phyloP scores from a whole-genome alignment of 306 rosid genomes.

The Cercis canadensis region DNA sequence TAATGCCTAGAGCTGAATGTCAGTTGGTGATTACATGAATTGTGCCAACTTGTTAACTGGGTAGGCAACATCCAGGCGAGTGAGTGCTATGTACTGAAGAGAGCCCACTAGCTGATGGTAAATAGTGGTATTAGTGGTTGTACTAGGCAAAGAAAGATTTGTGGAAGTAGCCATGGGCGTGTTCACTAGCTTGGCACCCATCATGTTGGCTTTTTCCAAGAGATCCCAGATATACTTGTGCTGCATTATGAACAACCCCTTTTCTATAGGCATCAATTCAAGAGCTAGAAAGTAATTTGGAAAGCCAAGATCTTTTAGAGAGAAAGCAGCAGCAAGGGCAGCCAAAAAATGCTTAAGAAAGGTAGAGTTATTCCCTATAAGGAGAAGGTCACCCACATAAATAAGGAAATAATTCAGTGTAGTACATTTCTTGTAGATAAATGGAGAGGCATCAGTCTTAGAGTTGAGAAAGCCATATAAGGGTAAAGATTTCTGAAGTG shows the following conservation, averaged over 20 bases:
- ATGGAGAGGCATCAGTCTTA: neutral
- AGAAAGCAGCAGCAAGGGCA: neutral
- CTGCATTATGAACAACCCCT: no score
- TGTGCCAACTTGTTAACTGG: neutral
- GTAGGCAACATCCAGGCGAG: neutral
- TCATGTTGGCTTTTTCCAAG: neutral
- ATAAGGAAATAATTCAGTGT: neutral
- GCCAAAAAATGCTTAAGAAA: neutral
- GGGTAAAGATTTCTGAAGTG: no score
- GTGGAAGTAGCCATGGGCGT: neutral
- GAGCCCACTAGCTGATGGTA: neutral
- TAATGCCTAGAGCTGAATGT: no score
- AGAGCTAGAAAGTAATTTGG: neutral
- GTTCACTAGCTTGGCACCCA: neutral
- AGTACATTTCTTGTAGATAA: neutral
- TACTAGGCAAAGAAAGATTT: neutral
- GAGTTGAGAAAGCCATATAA: neutral
- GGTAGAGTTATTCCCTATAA: neutral
- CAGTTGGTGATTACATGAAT: neutral
- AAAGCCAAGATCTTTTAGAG: neutral
- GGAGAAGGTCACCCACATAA: neutral
- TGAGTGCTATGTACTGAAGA: neutral
- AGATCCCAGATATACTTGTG: neutral
- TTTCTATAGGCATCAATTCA: no score
- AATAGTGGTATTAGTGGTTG: no score